Evolutionary conservation across 805 yeast genomes (phyloP).

Genomic region (Candida dendrica): DNA sequence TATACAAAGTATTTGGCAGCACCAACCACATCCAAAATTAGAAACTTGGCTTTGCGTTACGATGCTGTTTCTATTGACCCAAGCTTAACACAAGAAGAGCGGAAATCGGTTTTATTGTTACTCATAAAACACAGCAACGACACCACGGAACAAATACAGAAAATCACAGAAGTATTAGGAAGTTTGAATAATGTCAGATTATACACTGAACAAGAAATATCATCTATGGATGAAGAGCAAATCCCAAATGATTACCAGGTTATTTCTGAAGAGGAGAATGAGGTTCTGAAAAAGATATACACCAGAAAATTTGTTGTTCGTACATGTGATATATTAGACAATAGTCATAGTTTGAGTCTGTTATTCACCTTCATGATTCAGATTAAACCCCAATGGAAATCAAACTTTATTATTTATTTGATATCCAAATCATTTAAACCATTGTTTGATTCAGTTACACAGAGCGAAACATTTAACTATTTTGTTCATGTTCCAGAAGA

Average conservation of each 20-base stretch:
- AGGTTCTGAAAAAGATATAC: conserved; percentile 19
- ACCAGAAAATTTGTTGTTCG: conserved; percentile 23
- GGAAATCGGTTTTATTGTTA: not conserved
- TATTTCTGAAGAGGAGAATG: conserved; percentile 9
- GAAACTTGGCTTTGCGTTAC: not conserved
- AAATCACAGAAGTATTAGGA: not conserved
- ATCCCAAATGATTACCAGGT: not conserved
- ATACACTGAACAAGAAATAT: not conserved
- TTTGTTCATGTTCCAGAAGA: conserved; percentile 6
- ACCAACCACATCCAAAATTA: conserved; percentile 13
- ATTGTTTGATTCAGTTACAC: conserved; percentile 23
- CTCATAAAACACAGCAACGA: not conserved
- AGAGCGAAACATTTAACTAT: conserved; percentile 12
- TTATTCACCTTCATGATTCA: conserved; percentile 26
- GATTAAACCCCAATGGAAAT: conserved; percentile 30
- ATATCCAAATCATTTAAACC: conserved; percentile 32
- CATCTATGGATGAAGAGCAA: not conserved
- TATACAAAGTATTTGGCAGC: conserved; percentile 15
- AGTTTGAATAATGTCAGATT: not conserved
- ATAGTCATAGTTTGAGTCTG: conserved; percentile 17
- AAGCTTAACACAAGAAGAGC: not conserved
- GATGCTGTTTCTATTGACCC: not conserved
- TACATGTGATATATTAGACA: conserved; percentile 12
- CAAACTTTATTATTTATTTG: conserved; percentile 33
- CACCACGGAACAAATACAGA: not conserved